Evolutionary conservation across 2,329 filamentous ascomycete species (phyloP).

Genomic region (Cladophialophora carrionii): DNA sequence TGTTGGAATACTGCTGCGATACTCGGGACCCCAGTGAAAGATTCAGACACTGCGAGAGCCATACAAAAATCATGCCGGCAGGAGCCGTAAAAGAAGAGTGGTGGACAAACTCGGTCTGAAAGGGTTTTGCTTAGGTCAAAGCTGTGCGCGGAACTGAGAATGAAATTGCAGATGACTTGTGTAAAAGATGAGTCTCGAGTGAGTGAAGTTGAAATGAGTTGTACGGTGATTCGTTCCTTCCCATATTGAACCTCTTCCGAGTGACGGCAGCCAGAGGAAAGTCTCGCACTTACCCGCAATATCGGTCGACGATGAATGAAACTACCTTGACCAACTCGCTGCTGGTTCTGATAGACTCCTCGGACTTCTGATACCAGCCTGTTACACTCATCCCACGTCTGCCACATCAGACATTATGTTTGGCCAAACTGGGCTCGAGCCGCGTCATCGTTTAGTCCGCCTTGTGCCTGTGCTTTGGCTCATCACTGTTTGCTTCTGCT

Average conservation of each 20-base stretch:
- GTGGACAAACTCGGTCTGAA: background rate
- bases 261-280: background rate
- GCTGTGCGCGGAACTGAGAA: background rate
- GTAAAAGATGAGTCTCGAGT: background rate
- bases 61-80: background rate
- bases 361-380: background rate
- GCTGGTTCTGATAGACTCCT: background rate
- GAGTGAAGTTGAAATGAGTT: background rate
- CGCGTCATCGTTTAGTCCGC: background rate
- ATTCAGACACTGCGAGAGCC: no score
- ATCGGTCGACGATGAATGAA: background rate
- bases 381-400: background rate
- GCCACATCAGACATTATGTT: background rate
- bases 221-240: background rate
- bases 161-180: background rate
- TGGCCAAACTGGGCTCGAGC: background rate
- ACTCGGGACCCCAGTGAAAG: background rate
- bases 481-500: slow-evolving; percentile 12
- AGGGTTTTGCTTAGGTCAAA: background rate
- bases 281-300: background rate
- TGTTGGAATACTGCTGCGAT: background rate
- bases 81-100: background rate
- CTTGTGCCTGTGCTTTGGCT: slow-evolving; percentile 16
- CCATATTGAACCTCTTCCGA: background rate
- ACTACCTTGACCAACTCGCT: background rate